Base-by-base conservation (phyloP, 2,329 filamentous ascomycete genomes). In the Macroventuria anomochaeta region DNA sequence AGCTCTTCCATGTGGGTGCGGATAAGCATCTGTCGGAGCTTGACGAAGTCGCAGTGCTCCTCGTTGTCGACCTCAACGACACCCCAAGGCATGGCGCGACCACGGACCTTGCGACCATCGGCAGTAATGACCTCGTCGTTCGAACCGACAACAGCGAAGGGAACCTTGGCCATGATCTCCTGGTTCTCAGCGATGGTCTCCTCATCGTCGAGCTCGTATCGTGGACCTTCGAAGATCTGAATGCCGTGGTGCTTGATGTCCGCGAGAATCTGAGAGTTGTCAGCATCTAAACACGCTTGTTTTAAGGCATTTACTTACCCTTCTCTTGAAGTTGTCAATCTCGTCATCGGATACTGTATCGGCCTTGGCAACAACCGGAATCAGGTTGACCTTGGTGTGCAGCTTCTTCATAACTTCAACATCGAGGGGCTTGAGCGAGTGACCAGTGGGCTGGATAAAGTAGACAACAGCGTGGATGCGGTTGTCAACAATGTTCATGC, bases 1-100 rank as follows among this genome's bases (percentile, higher is more conserved):
- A 99, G 91, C 82, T 99, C 95, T 78, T 99, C 95, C 95, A 99
- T 99, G 85, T 99, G 95, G 52, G 95, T 99, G 77, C 95, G 90
- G 82, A 99, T 97, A 67, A 99, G 87, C 95, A 99, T 99, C 80
- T 99, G 95, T 78, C 95, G 92, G 58, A 99, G 88, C 87, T 99
- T 99, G 80, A 97, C 95, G 67, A 99, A 99, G 81, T 99, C 95
- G 75, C 95, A 99, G 83, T 99, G 95, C 79, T 99, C 95, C 85
- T 99, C 95, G 77, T 99, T 99, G 80, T 99, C 95, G 61, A 99
- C 95, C 80, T 99, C 95, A 65, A 99, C 97, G 69, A 95, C 87
- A 81, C 95, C 95, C 95, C 95, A 99, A 13, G 95, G 95, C 81
- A 97, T 97, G 69, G 90, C 86, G 80, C 95, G 93, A 62, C 95